These are phyloP conservation scores for Coccomyxa sp. DNA, from an alignment of 139 green algal genomes.

Conservation along the genomic window DNA sequence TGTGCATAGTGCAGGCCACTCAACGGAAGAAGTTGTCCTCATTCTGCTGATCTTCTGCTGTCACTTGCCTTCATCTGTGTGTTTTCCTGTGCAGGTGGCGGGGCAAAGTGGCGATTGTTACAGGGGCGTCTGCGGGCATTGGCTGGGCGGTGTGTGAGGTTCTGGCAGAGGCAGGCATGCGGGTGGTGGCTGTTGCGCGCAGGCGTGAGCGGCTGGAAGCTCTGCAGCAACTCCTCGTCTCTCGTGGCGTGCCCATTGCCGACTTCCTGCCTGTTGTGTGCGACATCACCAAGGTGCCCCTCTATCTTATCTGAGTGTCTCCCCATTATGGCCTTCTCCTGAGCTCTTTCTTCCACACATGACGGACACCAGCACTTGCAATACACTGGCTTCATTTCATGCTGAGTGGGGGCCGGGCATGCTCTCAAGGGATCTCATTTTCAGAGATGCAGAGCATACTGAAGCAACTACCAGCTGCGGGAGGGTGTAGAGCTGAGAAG, in stretches of 20 bases:
- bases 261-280: slow-evolving; percentile 82
- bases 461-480: too few species aligned
- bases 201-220: slow-evolving; percentile 66
- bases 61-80: too few species aligned
- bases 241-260: slow-evolving; percentile 38
- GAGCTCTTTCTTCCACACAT: not conserved
- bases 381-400: too few species aligned
- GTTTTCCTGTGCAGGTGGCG: slow-evolving; percentile 35
- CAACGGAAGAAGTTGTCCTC: too few species aligned
- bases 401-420: too few species aligned
- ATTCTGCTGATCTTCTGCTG: too few species aligned
- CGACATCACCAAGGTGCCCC: slow-evolving; percentile 71
- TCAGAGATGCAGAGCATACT: too few species aligned
- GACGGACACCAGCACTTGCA: too few species aligned
- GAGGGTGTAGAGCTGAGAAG: too few species aligned
- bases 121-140: slow-evolving; percentile 69
- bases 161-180: slow-evolving; percentile 58
- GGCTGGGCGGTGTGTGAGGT: slow-evolving; percentile 59
- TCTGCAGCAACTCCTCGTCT: slow-evolving; percentile 60
- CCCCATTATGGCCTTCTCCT: not conserved
- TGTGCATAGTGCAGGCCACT: too few species aligned
- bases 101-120: slow-evolving; percentile 70
- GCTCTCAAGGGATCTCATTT: too few species aligned
- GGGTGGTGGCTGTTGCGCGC: slow-evolving; percentile 73
- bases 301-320: not conserved